Conservation (phyloP, 2,329 filamentous ascomycete species). For the Talaromyces sp. region DNA sequence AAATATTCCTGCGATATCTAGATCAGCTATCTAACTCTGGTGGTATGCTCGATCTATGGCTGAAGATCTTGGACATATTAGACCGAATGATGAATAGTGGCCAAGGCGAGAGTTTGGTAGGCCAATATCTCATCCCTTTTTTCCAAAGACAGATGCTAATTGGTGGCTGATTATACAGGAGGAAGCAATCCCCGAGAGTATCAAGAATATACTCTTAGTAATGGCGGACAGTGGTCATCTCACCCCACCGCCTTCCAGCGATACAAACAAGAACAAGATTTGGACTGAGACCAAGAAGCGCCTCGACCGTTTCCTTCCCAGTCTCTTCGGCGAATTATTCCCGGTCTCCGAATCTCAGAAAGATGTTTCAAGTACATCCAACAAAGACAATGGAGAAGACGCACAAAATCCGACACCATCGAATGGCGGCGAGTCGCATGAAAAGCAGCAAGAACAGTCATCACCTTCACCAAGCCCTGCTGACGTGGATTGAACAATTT, state of each 20-base stretch:
- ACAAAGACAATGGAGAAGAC: background rate
- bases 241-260: constrained; percentile 61
- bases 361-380: background rate
- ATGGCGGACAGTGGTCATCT: constrained; percentile 88
- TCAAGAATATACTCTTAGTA: constrained; percentile 94
- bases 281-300: constrained; percentile 59
- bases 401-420: background rate
- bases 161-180: constrained; percentile 52
- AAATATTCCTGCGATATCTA: constrained; percentile 91
- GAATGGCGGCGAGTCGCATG: background rate
- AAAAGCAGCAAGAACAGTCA: background rate
- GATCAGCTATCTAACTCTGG: constrained; percentile 79
- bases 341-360: constrained; percentile 28
- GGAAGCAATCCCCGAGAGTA: constrained; percentile 87
- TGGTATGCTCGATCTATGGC: constrained; percentile 86
- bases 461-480: constrained; percentile 6
- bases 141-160: background rate
- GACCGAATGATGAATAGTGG: constrained; percentile 95
- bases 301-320: constrained; percentile 56
- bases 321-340: constrained; percentile 56
- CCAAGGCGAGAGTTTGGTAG: constrained; percentile 79
- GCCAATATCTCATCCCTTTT: constrained; percentile 24
- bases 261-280: constrained; percentile 48
- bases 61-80: constrained; percentile 88
- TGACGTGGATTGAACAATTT: constrained; percentile 10